Base-by-base conservation (phyloP, 2,329 filamentous ascomycete species). In the Penicillium decumbens region DNA sequence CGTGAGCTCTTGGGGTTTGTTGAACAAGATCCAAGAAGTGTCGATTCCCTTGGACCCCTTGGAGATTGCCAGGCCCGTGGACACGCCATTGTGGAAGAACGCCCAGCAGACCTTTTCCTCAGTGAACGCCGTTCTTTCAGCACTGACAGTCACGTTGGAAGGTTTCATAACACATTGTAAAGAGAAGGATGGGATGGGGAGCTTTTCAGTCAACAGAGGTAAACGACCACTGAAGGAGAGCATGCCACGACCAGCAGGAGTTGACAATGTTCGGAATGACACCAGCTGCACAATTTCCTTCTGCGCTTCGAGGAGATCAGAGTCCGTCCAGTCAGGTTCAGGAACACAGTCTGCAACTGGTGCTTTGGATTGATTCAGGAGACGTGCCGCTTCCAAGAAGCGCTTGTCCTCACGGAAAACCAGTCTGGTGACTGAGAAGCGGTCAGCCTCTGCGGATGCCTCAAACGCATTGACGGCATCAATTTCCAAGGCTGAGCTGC, bases 41-140 rank as follows among this genome's bases (percentile, higher is more conserved):
- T 98, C 93, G 55, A 98, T 97, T 3, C 92, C 92, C 63, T 89
- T 89, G 3, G 91, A 92, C 48, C 89, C 81, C 10, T 85, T 86
- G 5, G 93, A 95, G 44, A 98, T 95, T 49, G 90, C 88, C 24
- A 98, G 74, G 3, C 93, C 93, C 23, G 88, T 89, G n/a, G 92
- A 87, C 27, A 95, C 92, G 6, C 93, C 93, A 50, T 95, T 89
- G 67, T 98, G 93, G 71, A 98, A 98, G 71, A 96, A 98, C 0
- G 92, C 91, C 93, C 93, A 98, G 65, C 89, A 92, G 35, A 95
- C 89, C 69, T 95, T 97, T 62, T 98, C 93, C 71, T 98, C 93
- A 0, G 88, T 92, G 63, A 95, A 95, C 2, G 86, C 77, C 5
- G 80, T 78, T 62, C 92, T 89, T 65, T 98, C 93, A 6, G 93